Percentiles rank a stretch among this genome's conserved stretches.
These are phyloP conservation scores for Imleria badia DNA, from an alignment of 768 basidiomycete species.

Conservation along the genomic window DNA sequence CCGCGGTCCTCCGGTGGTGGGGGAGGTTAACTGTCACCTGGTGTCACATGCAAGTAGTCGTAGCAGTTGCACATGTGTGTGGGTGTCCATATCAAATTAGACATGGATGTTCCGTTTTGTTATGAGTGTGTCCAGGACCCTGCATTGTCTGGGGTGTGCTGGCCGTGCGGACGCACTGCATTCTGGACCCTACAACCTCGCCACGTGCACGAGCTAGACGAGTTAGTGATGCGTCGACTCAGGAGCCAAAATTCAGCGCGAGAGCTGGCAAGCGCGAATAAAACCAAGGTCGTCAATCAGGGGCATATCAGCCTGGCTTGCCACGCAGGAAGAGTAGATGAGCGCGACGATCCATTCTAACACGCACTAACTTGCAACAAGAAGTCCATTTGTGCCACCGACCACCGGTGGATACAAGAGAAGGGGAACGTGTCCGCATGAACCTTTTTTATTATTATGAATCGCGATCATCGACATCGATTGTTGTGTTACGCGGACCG, in stretches of 20 bases:
- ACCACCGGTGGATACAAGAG: neutral
- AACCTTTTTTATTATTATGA: neutral
- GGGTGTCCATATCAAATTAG: slow-evolving; percentile 28
- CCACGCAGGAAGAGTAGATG: neutral
- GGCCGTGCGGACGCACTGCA: slow-evolving; percentile 27
- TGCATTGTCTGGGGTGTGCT: slow-evolving; percentile 22
- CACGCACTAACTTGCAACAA: neutral
- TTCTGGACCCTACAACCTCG: slow-evolving; percentile 17
- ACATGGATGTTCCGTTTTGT: slow-evolving; percentile 18
- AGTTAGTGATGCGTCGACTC: neutral
- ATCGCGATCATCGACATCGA: too few relatives aligned
- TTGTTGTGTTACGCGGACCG: too few relatives aligned
- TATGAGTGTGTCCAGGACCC: slow-evolving; percentile 17
- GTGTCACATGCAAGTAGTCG: slow-evolving; percentile 21
- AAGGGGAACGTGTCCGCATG: slow-evolving; percentile 4
- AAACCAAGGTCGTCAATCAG: slow-evolving; percentile 14
- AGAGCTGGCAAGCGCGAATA: neutral
- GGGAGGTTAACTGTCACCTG: neutral
- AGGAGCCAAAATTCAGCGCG: neutral
- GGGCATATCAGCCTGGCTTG: slow-evolving; percentile 1
- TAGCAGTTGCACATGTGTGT: slow-evolving; percentile 18
- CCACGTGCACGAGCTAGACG: slow-evolving; percentile 11
- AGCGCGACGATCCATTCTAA: neutral
- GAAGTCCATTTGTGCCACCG: slow-evolving; percentile 3
- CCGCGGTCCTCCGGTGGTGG: slow-evolving; percentile 14